Conservation (phyloP, 768 basidiomycete species). For the Agaricus sinodeliciosus region DNA sequence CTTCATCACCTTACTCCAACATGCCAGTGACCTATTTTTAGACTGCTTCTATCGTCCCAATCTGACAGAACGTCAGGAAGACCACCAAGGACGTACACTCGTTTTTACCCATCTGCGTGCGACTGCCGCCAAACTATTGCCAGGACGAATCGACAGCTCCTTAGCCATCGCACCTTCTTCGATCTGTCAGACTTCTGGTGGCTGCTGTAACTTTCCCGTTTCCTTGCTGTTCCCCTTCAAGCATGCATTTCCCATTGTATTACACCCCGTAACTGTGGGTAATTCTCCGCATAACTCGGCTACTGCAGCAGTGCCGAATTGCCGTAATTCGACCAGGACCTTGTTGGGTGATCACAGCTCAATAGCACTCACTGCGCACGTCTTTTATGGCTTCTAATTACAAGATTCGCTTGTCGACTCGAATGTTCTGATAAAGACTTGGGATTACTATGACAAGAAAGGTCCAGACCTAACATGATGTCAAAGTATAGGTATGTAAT, state of each 20-base stretch:
- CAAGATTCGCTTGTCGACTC: neutral
- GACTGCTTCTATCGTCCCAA: neutral
- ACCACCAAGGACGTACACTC: neutral
- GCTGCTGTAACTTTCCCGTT: neutral
- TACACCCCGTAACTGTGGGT: no score
- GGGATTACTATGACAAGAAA: neutral
- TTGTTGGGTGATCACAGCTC: neutral
- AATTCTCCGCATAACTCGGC: neutral
- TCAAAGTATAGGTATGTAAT: neutral
- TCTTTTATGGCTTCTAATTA: no score
- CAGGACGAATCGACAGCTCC: neutral
- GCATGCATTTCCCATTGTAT: neutral
- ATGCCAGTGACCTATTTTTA: neutral
- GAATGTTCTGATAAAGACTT: neutral
- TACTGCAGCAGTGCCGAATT: neutral
- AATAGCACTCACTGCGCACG: no score
- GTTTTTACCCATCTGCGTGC: neutral
- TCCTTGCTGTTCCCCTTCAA: neutral
- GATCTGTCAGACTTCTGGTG: neutral
- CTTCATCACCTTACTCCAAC: slow-evolving; percentile 1
- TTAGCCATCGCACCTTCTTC: slow-evolving; percentile 2
- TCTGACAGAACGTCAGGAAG: neutral
- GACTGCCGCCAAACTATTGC: neutral
- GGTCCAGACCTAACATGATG: neutral
- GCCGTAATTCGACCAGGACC: neutral